A percentile compares a stretch with the other conserved stretches of the same genome.
Evolutionary conservation across 2,329 filamentous ascomycete species (phyloP).

Genomic region (Exserohilum rostratum): DNA sequence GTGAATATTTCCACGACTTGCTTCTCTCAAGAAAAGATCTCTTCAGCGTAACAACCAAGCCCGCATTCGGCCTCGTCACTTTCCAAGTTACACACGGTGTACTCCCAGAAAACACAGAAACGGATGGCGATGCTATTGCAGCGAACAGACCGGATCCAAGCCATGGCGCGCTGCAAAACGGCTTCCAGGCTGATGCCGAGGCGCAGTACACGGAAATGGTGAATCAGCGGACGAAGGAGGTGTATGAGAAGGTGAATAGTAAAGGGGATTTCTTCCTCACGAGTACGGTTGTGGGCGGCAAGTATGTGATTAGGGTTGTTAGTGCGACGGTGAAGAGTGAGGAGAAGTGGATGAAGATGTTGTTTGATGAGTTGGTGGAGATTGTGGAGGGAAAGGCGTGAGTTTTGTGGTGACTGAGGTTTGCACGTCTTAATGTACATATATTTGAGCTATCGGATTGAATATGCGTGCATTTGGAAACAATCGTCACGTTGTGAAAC

Average conservation of each 20-base stretch:
- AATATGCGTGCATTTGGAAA: too few relatives aligned
- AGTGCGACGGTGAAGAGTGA: slow-evolving; percentile 73
- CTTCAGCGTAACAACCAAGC: slow-evolving; percentile 75
- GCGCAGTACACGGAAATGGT: slow-evolving; percentile 58
- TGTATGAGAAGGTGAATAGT: slow-evolving; percentile 77
- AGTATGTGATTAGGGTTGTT: slow-evolving; percentile 81
- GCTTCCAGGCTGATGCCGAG: slow-evolving; percentile 43
- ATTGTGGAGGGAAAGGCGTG: slow-evolving; percentile 53
- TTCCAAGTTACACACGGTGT: slow-evolving; percentile 61
- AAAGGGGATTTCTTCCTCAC: slow-evolving; percentile 83
- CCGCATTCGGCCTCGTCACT: slow-evolving; percentile 81
- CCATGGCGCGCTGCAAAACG: slow-evolving; percentile 42
- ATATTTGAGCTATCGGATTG: too few relatives aligned
- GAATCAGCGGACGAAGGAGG: slow-evolving; percentile 72
- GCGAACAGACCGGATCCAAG: slow-evolving; percentile 29
- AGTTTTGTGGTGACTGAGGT: too few relatives aligned
- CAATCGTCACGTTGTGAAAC: neutral
- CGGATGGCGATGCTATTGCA: neutral
- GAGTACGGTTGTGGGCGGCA: slow-evolving; percentile 72
- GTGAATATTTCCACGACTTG: slow-evolving; percentile 71
- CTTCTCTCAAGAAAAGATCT: slow-evolving; percentile 68
- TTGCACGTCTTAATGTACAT: neutral
- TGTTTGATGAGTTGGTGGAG: slow-evolving; percentile 75
- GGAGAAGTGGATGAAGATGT: slow-evolving; percentile 71
- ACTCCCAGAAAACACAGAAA: neutral